Percentiles rank a stretch among this genome's conserved stretches.
Conservation (phyloP, 768 basidiomycete species). For the Trametes coccinea region DNA sequence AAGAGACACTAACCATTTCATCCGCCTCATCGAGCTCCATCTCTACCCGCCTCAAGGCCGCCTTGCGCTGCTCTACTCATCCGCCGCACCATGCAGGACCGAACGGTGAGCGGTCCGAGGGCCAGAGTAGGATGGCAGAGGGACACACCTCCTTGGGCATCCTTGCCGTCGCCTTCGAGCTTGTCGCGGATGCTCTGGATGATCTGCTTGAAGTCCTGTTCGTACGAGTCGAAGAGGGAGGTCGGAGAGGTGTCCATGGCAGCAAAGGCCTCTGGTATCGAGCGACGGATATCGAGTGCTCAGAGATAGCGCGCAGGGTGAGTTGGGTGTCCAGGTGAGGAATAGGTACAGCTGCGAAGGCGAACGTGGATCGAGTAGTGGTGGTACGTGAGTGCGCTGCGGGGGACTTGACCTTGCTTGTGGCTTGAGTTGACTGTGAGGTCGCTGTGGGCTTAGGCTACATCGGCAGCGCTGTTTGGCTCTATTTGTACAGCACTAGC, state of each 20-base stretch:
- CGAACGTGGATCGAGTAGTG: too few relatives aligned
- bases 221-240: slow-evolving; percentile 87
- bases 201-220: slow-evolving; percentile 88
- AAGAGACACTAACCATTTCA: slow-evolving; percentile 78
- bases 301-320: too few relatives aligned
- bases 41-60: slow-evolving; percentile 78
- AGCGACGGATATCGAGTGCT: neutral
- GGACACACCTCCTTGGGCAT: slow-evolving; percentile 66
- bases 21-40: slow-evolving; percentile 98
- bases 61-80: slow-evolving; percentile 80
- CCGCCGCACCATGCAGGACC: too few relatives aligned
- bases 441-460: too few relatives aligned
- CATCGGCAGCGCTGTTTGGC: too few relatives aligned
- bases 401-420: too few relatives aligned
- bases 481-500: neutral
- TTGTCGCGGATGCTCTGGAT: slow-evolving; percentile 73
- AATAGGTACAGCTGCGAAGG: too few relatives aligned
- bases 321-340: too few relatives aligned
- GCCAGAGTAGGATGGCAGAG: neutral
- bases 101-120: neutral
- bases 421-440: too few relatives aligned
- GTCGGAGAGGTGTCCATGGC: slow-evolving; percentile 82
- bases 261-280: neutral
- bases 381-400: too few relatives aligned
- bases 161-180: slow-evolving; percentile 68